These are phyloP conservation scores for Starmerella apicola DNA, from an alignment of 805 yeast genomes.

Conservation along the genomic window DNA sequence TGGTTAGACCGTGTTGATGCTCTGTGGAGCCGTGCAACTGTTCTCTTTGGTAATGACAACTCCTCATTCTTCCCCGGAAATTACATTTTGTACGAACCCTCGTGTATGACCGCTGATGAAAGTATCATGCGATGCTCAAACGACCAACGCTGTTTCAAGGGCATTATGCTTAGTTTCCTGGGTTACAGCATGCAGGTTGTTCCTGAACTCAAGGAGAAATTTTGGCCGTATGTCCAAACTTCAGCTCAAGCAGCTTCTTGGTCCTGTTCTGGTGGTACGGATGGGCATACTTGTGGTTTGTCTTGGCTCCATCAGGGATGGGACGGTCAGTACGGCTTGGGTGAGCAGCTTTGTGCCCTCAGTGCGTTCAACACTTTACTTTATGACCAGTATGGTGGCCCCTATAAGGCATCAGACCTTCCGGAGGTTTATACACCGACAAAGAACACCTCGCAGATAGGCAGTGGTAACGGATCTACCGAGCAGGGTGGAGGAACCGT, in stretches of 20 bases:
- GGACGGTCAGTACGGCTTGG: conserved; percentile 71
- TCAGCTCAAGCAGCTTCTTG: conserved; percentile 65
- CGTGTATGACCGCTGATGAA: conserved; percentile 50
- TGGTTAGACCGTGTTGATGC: conserved; percentile 56
- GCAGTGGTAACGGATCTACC: conserved; percentile 6
- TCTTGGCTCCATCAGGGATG: conserved; percentile 58
- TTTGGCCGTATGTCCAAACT: conserved; percentile 34
- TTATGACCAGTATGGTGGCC: conserved; percentile 16
- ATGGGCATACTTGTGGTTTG: conserved; percentile 79
- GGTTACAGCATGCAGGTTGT: conserved; percentile 62
- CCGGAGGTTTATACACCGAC: conserved; percentile 16
- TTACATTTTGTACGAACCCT: conserved; percentile 61
- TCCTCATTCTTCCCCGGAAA: conserved; percentile 24
- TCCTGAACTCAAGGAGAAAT: conserved; percentile 36
- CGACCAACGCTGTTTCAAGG: conserved; percentile 89
- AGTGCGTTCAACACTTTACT: conserved; percentile 37
- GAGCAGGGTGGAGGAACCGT: conserved; percentile 14
- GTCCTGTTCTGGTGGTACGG: conserved; percentile 78
- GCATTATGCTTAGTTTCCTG: conserved; percentile 61
- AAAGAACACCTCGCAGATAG: neutral
- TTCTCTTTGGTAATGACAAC: conserved; percentile 34
- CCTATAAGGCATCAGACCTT: conserved; percentile 20
- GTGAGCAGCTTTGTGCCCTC: conserved; percentile 81
- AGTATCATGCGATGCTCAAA: conserved; percentile 45
- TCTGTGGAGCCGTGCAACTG: conserved; percentile 38